Evolutionary conservation across 345 rosid genomes (phyloP).

Genomic region (Mallotus nudiflorus): DNA sequence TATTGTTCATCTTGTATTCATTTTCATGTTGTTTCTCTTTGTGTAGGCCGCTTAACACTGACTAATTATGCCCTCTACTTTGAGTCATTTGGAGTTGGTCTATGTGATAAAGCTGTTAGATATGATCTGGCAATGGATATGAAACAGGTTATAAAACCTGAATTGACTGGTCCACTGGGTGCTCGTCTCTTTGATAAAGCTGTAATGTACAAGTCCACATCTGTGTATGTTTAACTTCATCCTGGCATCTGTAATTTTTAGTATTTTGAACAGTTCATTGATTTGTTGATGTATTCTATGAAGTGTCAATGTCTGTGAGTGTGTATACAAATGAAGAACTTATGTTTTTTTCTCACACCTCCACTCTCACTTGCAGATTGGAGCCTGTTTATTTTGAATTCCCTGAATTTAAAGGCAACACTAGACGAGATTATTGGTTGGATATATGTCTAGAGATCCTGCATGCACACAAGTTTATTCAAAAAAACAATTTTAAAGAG

Average conservation of each 20-base stretch:
- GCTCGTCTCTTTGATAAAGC: slow-evolving; percentile 97
- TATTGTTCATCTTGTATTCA: slow-evolving; percentile 12
- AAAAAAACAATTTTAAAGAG: slow-evolving; percentile 61
- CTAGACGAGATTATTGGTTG: slow-evolving; percentile 92
- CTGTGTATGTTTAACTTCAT: slow-evolving; percentile 53
- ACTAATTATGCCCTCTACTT: slow-evolving; percentile 82
- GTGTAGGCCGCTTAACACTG: slow-evolving; percentile 79
- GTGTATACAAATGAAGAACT: slow-evolving; percentile 17
- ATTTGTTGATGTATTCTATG: neutral
- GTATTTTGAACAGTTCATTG: neutral
- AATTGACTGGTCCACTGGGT: slow-evolving; percentile 90
- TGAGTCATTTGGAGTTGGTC: slow-evolving; percentile 84
- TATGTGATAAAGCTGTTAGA: slow-evolving; percentile 67
- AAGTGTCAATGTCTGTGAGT: neutral
- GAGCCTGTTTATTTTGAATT: slow-evolving; percentile 89
- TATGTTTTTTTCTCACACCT: neutral
- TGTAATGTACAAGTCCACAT: slow-evolving; percentile 81
- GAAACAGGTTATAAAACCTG: slow-evolving; percentile 91
- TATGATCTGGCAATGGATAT: slow-evolving; percentile 74
- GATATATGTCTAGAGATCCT: slow-evolving; percentile 81
- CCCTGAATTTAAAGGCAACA: slow-evolving; percentile 90
- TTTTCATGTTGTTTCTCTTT: slow-evolving; percentile 29
- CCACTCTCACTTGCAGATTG: slow-evolving; percentile 35
- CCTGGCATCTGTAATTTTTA: slow-evolving; percentile 13
- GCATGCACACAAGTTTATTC: slow-evolving; percentile 63